Percentiles rank a stretch among this genome's conserved stretches.
Conservation (phyloP, 331 rosid genomes). For the Prunus yedoensis region DNA sequence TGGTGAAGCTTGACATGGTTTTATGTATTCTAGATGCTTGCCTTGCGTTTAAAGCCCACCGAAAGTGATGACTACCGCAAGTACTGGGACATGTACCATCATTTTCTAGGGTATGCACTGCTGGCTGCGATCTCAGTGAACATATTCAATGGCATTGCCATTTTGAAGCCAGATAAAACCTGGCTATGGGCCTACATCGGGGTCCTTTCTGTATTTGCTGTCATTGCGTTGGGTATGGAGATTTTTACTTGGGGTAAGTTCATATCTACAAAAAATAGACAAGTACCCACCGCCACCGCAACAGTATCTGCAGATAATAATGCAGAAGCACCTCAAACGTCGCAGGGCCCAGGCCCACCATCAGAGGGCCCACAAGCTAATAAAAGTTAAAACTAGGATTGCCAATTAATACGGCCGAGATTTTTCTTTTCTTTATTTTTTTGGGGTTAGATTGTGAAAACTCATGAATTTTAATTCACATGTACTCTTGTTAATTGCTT, state of each 20-base stretch:
- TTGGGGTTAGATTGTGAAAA: background rate
- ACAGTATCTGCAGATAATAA: no score
- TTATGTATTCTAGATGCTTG: constrained; percentile 52
- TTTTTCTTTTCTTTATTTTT: background rate
- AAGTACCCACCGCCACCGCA: no score
- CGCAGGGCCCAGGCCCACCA: background rate
- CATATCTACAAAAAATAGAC: background rate
- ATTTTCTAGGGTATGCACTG: constrained; percentile 74
- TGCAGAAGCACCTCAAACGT: background rate
- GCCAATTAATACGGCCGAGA: background rate
- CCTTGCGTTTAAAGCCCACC: constrained; percentile 50
- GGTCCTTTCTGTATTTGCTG: constrained; percentile 41
- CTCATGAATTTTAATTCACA: background rate
- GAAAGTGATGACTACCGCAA: constrained; percentile 45
- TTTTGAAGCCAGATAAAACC: constrained; percentile 42
- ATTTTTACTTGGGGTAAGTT: constrained; percentile 51
- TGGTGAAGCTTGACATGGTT: background rate
- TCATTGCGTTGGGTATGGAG: constrained; percentile 41
- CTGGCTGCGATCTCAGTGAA: constrained; percentile 48
- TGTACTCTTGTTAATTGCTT: background rate
- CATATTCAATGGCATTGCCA: constrained; percentile 69
- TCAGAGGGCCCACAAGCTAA: no score
- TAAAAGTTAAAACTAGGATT: no score
- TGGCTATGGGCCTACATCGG: constrained; percentile 64
- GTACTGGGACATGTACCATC: constrained; percentile 92